phyloP scores from a whole-genome alignment of 306 rosid genomes.

The Trifolium fragiferum region DNA sequence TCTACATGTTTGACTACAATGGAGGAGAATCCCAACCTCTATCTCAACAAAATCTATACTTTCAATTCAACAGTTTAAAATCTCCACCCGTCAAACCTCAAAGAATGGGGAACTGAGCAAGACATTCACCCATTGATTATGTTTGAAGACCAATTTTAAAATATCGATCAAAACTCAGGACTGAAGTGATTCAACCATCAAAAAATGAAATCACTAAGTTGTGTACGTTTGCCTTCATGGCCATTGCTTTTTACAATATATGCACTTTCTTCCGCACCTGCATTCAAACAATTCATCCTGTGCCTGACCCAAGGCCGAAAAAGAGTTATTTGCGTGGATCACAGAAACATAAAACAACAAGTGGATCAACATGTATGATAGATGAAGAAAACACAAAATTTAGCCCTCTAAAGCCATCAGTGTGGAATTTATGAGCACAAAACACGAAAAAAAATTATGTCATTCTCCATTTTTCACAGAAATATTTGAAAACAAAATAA shows the following conservation, averaged over 20 bases:
- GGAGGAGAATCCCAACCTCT: not conserved
- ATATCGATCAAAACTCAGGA: slow-evolving; percentile 10
- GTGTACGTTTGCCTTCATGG: slow-evolving; percentile 44
- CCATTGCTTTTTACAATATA: slow-evolving; percentile 53
- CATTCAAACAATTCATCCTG: slow-evolving; percentile 84
- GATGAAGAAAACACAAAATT: not conserved
- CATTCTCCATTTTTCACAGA: not conserved
- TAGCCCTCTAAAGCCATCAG: not conserved
- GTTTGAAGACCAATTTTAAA: slow-evolving; percentile 17
- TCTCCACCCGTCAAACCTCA: not conserved
- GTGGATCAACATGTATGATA: not conserved
- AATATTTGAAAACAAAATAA: not conserved
- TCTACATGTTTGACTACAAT: too few relatives aligned
- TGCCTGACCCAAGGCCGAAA: slow-evolving; percentile 63
- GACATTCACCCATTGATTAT: slow-evolving; percentile 6
- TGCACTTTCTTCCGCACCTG: slow-evolving; percentile 66
- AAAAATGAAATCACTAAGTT: slow-evolving; percentile 83
- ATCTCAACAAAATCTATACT: not conserved
- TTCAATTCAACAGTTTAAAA: not conserved
- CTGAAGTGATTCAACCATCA: slow-evolving; percentile 47
- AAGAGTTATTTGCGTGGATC: slow-evolving; percentile 19
- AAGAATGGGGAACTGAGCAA: slow-evolving; percentile 19
- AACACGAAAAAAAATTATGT: not conserved
- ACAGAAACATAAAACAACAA: not conserved
- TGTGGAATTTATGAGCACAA: not conserved